Percentiles rank a stretch among this genome's conserved stretches.
These are phyloP conservation scores for Monosporozyma siamensis DNA, from an alignment of 805 yeast genomes.

Conservation along the genomic window DNA sequence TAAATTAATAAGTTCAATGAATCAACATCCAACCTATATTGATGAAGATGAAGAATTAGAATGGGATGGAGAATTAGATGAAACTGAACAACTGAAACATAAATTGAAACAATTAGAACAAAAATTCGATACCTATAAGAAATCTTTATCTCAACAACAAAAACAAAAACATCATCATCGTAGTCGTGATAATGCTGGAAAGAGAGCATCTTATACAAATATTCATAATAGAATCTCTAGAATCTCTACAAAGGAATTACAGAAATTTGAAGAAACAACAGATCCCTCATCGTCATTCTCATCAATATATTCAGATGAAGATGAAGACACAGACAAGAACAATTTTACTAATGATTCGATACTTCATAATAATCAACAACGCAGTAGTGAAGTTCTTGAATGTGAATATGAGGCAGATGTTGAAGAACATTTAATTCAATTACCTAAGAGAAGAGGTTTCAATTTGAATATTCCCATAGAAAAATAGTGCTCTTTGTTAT, in stretches of 20 bases:
- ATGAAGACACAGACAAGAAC: neutral
- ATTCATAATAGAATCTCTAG: constrained; percentile 15
- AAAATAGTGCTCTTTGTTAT: too few relatives aligned
- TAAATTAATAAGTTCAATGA: constrained; percentile 24
- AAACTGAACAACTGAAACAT: constrained; percentile 13
- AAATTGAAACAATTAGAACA: constrained; percentile 25
- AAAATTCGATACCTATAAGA: constrained; percentile 24
- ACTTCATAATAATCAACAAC: neutral
- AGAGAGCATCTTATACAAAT: neutral
- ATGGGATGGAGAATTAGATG: neutral
- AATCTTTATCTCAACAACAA: too few relatives aligned
- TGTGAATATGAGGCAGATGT: constrained; percentile 13
- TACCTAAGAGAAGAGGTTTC: constrained; percentile 12
- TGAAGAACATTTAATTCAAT: constrained; percentile 5
- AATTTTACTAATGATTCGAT: neutral
- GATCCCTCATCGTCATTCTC: constrained; percentile 14
- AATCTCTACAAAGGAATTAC: constrained; percentile 19
- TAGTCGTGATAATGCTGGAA: neutral
- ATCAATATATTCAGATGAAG: constrained; percentile 5
- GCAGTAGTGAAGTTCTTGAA: constrained; percentile 1
- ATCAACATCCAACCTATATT: constrained; percentile 7
- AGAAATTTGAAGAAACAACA: constrained; percentile 21
- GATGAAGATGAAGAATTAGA: constrained; percentile 3
- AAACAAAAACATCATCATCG: constrained; percentile 4
- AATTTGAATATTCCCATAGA: constrained; percentile 18